Conservation (phyloP, 805 yeast species). For the Starmerella floris region DNA sequence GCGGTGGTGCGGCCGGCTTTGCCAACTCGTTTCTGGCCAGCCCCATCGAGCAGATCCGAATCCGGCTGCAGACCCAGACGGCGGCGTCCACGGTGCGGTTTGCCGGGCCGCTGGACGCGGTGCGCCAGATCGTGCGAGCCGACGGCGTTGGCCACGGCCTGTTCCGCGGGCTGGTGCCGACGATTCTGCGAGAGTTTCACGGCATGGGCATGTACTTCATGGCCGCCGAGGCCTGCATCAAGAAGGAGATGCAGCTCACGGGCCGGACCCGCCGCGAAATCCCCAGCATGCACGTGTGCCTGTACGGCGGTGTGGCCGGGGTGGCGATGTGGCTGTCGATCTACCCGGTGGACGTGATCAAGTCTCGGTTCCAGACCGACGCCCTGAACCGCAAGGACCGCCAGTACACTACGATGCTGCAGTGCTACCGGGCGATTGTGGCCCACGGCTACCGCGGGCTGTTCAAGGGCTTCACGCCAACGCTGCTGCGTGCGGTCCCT, state of each 20-base stretch:
- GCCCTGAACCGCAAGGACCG: slow-evolving; percentile 46
- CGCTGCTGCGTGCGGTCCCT: slow-evolving; percentile 92
- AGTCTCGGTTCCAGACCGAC: slow-evolving; percentile 77
- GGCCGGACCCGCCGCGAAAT: slow-evolving; percentile 50
- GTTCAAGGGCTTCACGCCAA: slow-evolving; percentile 83
- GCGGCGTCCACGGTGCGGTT: slow-evolving; percentile 34
- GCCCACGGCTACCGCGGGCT: slow-evolving; percentile 40
- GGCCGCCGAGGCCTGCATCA: slow-evolving; percentile 78
- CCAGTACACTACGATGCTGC: slow-evolving; percentile 42
- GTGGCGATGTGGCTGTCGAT: slow-evolving; percentile 72
- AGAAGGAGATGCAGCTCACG: slow-evolving; percentile 42
- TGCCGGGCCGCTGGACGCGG: slow-evolving; percentile 63
- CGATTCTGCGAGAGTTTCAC: slow-evolving; percentile 68
- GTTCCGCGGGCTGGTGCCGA: slow-evolving; percentile 72
- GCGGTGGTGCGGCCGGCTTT: slow-evolving; percentile 87
- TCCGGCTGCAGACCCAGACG: slow-evolving; percentile 82
- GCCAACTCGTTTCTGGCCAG: slow-evolving; percentile 81
- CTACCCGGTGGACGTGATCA: slow-evolving; percentile 84
- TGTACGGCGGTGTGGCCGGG: slow-evolving; percentile 85
- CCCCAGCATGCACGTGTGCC: slow-evolving; percentile 76
- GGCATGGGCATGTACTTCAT: slow-evolving; percentile 81
- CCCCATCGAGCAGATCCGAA: slow-evolving; percentile 92
- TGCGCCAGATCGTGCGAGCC: slow-evolving; percentile 40
- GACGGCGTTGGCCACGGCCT: slow-evolving; percentile 47
- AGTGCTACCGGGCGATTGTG: slow-evolving; percentile 44